Conservation (phyloP, 164 flowering plant species). For the Sextonia rubra region DNA sequence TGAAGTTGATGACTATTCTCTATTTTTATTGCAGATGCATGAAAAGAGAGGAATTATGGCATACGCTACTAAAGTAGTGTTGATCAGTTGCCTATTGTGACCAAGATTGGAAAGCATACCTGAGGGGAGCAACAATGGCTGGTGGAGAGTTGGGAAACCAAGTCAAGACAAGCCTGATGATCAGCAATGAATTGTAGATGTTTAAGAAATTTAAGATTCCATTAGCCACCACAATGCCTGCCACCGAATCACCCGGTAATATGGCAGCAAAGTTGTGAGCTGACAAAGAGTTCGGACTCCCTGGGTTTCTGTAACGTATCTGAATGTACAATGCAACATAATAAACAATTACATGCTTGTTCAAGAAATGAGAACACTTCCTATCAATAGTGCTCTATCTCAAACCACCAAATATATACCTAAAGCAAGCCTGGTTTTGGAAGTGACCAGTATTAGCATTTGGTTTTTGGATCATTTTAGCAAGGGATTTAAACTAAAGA, state of each 20-base stretch:
- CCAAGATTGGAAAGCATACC: conserved; percentile 33
- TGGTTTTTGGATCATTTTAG: background rate
- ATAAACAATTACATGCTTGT: background rate
- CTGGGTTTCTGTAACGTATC: conserved; percentile 35
- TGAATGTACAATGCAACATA: conserved; percentile 25
- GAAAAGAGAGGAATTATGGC: no score
- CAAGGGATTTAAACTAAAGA: background rate
- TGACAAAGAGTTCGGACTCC: conserved; percentile 28
- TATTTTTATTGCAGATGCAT: no score
- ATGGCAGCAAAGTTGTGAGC: conserved; percentile 79
- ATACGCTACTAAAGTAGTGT: no score
- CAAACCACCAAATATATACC: background rate
- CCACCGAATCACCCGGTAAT: conserved; percentile 91
- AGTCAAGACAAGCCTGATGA: conserved; percentile 86
- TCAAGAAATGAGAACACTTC: background rate
- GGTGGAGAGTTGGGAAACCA: conserved; percentile 97
- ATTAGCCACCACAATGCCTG: conserved; percentile 78
- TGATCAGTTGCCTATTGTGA: no score
- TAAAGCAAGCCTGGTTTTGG: background rate
- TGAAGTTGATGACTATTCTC: no score
- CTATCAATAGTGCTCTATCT: background rate
- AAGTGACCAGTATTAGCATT: background rate
- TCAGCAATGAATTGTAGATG: conserved; percentile 73
- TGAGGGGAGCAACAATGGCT: conserved; percentile 86
- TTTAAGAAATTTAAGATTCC: conserved; percentile 81